Evolutionary conservation across 805 yeast species (phyloP).

Genomic region (Saccharomycopsis amapae): DNA sequence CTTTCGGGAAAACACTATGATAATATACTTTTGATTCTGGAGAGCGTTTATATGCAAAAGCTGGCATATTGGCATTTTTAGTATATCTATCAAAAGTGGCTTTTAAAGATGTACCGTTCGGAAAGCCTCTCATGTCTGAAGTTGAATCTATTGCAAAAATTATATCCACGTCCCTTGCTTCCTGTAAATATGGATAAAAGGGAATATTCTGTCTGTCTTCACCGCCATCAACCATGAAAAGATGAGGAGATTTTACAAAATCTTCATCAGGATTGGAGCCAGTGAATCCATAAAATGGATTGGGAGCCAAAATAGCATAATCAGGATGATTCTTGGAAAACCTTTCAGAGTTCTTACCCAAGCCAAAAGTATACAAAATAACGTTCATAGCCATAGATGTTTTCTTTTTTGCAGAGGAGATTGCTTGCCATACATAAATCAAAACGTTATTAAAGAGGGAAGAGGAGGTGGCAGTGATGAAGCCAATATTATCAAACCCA

Average conservation of each 20-base stretch:
- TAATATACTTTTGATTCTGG: neutral
- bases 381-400: slow-evolving; percentile 32
- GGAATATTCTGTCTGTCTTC: slow-evolving; percentile 73
- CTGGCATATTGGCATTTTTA: slow-evolving; percentile 1
- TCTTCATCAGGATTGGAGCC: slow-evolving; percentile 25
- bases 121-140: slow-evolving; percentile 46
- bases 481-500: slow-evolving; percentile 54
- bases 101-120: slow-evolving; percentile 49
- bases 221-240: slow-evolving; percentile 70
- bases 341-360: slow-evolving; percentile 32
- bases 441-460: slow-evolving; percentile 52
- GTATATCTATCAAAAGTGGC: slow-evolving; percentile 32
- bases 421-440: slow-evolving; percentile 38
- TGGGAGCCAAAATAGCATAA: slow-evolving; percentile 45
- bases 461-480: slow-evolving; percentile 57
- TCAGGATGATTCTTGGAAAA: slow-evolving; percentile 39
- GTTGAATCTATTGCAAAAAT: slow-evolving; percentile 56
- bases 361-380: slow-evolving; percentile 38
- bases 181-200: slow-evolving; percentile 54
- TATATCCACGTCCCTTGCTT: slow-evolving; percentile 53
- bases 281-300: slow-evolving; percentile 43
- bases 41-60: neutral
- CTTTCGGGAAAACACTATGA: slow-evolving; percentile 53
- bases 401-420: slow-evolving; percentile 28
- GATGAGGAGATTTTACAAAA: slow-evolving; percentile 28